phyloP scores from a whole-genome alignment of 2,329 filamentous ascomycete genomes.

The Sordariomycetes sp. region DNA sequence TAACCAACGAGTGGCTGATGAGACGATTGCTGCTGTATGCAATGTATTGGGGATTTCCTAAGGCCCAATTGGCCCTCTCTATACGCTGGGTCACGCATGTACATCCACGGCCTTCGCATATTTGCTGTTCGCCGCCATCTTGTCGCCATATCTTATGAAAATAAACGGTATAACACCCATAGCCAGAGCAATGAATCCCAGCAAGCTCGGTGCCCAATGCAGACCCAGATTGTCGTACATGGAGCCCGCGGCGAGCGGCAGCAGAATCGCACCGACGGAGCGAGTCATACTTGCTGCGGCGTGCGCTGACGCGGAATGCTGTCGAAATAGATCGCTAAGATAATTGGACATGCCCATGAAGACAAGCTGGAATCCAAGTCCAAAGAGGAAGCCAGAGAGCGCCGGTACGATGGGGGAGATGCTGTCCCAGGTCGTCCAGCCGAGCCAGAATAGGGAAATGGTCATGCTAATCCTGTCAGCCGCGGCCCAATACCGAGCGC shows the following conservation, averaged over 20 bases:
- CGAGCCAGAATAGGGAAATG: conserved; percentile 49
- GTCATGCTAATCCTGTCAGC: conserved; percentile 29
- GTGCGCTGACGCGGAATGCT: conserved; percentile 23
- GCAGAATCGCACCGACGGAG: conserved; percentile 19
- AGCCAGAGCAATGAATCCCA: conserved; percentile 17
- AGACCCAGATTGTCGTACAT: conserved; percentile 22
- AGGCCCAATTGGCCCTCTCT: no score
- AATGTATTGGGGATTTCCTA: no score
- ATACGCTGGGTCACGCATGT: no score
- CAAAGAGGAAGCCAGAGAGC: conserved; percentile 33
- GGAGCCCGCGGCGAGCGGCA: conserved; percentile 19
- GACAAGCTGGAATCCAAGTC: conserved; percentile 20
- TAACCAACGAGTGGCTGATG: no score
- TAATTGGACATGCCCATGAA: conserved; percentile 26
- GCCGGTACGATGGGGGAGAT: conserved; percentile 24
- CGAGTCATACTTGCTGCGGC: conserved; percentile 22
- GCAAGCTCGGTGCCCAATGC: conserved; percentile 24
- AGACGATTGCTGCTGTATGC: no score
- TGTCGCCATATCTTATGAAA: conserved; percentile 20
- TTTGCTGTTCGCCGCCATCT: conserved; percentile 15
- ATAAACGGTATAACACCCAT: conserved; percentile 22
- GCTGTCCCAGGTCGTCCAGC: conserved; percentile 41
- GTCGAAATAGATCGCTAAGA: conserved; percentile 20
- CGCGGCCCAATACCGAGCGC: no score
- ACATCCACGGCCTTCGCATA: conserved; percentile 1